Base-by-base conservation (phyloP, 805 yeast species). In the Spathaspora arborariae region DNA sequence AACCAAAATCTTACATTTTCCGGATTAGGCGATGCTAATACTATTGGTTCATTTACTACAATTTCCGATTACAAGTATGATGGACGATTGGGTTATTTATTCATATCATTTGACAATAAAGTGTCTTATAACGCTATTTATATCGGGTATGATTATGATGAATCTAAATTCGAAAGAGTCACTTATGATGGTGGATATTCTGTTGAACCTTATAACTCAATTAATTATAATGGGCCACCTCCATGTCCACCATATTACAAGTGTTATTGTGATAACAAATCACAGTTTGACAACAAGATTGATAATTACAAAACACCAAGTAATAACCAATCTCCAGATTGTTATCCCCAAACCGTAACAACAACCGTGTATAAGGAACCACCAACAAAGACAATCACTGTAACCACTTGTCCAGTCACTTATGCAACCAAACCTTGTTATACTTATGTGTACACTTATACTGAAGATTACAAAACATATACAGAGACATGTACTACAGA, bases 311-410 rank as follows among this genome's bases (percentile, higher is more conserved):
- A 4, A 5, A 30, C 3, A 13, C 15, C 15, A 30, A 15, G 9
- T 9, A 22, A 22, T 7, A 9, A 22, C 26, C 6, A 22, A 9
- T 22, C 35, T 27, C 4, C 33, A 6, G n/a, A 7, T 5, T 30
- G 35, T 30, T 3, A 30, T 9, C 4, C 35, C 35, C 6, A 10
- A 30, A 30, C 35, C 6, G 35, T 30, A 8, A 37, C 39, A 3
- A 37, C 39, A 3, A 37, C 39, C 6, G 39, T 37, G 9, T 37
- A 16, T 9, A 19, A 37, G 22, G 16, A 37, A 4, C 22, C 39
- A 15, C 39, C 39, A 10, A 37, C 39, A 5, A 37, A 37, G 39
- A 37, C 39, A 13, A 18, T 37, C n/a, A 37, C 39, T 7, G 18
- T 13, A 30, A 30, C 35, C 8, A 30, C 35, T 2, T 30, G 35